Percentiles rank a stretch among this genome's conserved stretches.
Conservation (phyloP, 2,329 filamentous ascomycete species). For the Penicillium sp. region DNA sequence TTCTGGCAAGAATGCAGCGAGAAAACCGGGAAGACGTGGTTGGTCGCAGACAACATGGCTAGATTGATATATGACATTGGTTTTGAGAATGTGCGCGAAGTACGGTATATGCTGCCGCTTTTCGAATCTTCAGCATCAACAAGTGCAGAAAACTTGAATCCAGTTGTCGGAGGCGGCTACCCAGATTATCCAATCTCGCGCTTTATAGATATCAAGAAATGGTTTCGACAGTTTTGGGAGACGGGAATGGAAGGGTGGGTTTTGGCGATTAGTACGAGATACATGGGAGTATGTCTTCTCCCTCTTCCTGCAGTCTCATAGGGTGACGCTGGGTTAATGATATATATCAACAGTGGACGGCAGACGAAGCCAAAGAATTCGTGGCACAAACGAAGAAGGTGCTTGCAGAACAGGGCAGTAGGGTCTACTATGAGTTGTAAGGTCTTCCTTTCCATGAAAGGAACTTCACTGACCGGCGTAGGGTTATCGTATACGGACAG, state of each 20-base stretch:
- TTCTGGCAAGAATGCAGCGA: constrained; percentile 18
- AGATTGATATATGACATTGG: constrained; percentile 23
- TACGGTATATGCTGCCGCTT: constrained; percentile 22
- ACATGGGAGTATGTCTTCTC: constrained; percentile 20
- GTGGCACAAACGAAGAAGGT: constrained; percentile 18
- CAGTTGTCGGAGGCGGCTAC: constrained; percentile 20
- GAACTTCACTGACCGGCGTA: not conserved
- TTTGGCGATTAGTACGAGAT: constrained; percentile 23
- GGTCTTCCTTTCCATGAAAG: not conserved
- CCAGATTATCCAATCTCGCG: not conserved
- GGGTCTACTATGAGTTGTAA: constrained; percentile 23
- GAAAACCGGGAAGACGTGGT: constrained; percentile 28
- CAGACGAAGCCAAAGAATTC: constrained; percentile 24
- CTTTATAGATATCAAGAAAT: constrained; percentile 21
- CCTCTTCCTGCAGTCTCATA: not conserved
- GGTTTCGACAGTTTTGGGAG: constrained; percentile 23
- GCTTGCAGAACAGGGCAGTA: constrained; percentile 15
- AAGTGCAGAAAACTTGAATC: constrained; percentile 7
- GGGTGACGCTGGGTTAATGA: not conserved
- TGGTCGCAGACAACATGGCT: constrained; percentile 23
- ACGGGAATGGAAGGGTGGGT: constrained; percentile 28
- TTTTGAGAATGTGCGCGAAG: constrained; percentile 24
- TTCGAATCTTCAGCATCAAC: not conserved
- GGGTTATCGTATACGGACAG: constrained; percentile 13
- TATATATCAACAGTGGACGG: constrained; percentile 21